Conservation (phyloP, 352 stramenopile species). For the Phytopythium kandeliae region DNA sequence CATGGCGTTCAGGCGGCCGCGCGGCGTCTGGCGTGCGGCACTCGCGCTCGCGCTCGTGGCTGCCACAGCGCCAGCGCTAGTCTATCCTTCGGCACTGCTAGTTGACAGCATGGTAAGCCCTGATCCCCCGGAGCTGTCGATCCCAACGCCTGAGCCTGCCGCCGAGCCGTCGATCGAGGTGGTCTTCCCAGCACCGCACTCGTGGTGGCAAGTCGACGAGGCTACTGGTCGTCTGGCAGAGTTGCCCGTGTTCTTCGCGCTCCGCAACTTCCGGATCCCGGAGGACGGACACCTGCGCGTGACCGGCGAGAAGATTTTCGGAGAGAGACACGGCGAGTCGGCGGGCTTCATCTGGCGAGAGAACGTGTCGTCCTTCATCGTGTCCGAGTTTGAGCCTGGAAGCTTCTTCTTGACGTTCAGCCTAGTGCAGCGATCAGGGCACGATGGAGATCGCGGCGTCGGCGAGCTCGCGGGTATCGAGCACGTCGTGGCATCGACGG, state of each 20-base stretch:
- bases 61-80: too few relatives aligned
- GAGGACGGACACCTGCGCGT: slow-evolving; percentile 34
- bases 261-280: slow-evolving; percentile 23
- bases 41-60: too few relatives aligned
- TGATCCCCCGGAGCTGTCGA: not conserved
- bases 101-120: too few relatives aligned
- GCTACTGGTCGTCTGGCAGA: slow-evolving; percentile 8
- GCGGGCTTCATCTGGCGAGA: not conserved
- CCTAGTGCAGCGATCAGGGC: slow-evolving; percentile 9
- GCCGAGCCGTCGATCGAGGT: slow-evolving; percentile 9
- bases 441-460: not conserved
- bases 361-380: slow-evolving; percentile 10
- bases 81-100: too few relatives aligned
- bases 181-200: slow-evolving; percentile 32
- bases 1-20: too few relatives aligned
- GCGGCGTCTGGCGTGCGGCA: too few relatives aligned
- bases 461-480: not conserved
- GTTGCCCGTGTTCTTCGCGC: slow-evolving; percentile 22
- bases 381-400: slow-evolving; percentile 26
- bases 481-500: slow-evolving; percentile 7
- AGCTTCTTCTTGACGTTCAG: slow-evolving; percentile 43
- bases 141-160: not conserved
- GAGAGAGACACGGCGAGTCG: slow-evolving; percentile 9
- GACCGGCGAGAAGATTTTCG: slow-evolving; percentile 23
- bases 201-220: slow-evolving; percentile 19